Evolutionary conservation across 179 eudicot species (phyloP), one percentile per base, ranked within the genome.

Genomic region (Spinacia oleracea): DNA sequence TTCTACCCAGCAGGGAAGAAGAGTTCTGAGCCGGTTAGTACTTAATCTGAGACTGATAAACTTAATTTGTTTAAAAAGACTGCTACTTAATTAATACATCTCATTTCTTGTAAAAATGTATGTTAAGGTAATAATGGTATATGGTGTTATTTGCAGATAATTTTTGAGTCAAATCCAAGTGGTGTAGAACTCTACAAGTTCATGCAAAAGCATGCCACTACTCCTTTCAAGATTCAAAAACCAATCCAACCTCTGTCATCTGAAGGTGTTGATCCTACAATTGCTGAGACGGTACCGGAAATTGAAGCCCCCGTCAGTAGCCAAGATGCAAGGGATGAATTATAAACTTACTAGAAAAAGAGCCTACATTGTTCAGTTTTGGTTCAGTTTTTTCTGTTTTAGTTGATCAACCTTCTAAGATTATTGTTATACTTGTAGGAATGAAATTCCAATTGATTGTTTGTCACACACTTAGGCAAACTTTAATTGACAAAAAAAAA

Each of bases 1-100:
- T 91, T 93, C 90, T 93, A 88, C 86, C 95, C 95, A 6, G 97
- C 97, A 32, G 95, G 94, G 72, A 90, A 91, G 76, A 91, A 95
- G 90, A 91, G 87, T 76, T 88, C 86, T 79, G 93, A 90, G 29
- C 97, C 98, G 82, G 98, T 95, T 25, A 87, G 89, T 76, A 40
- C 1, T 27, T 27, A 66, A 34, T 31, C 32, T 62, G 18, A 35
- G 40, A 35, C 40, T 23, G 46, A 11, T 20, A 11, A 16, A 20
- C 11, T 31, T 31, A 35, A 1, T 8, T 34, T 1, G 40, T 34
- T 15, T 20, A 21, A 4, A 4, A 7, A 10, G 18, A 29, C 1
- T n/a, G n/a, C n/a, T n/a, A n/a, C n/a, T n/a, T n/a, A 7, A 3
- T 2, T 7, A 16, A 34, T 66, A 3, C 21, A 18, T 66, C n/a